A percentile compares a stretch with the other conserved stretches of the same genome.
These are phyloP conservation scores for Ormosia semicastrata DNA, from an alignment of 306 rosid species.

Conservation along the genomic window DNA sequence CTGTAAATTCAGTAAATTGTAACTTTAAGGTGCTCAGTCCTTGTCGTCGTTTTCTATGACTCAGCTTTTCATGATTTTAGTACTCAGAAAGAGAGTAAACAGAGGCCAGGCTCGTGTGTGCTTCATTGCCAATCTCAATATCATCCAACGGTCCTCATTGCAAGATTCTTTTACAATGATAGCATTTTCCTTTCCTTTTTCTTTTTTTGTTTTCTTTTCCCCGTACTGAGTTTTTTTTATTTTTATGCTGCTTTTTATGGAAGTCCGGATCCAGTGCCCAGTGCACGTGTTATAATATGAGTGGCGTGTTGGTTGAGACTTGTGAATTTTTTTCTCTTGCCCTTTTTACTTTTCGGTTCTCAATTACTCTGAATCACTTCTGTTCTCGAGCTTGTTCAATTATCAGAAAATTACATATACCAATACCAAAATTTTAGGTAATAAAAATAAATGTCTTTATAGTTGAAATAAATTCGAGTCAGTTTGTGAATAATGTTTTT, in stretches of 20 bases:
- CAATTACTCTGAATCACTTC: background rate
- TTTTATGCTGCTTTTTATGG: background rate
- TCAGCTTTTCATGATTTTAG: conserved; percentile 35
- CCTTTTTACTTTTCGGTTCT: background rate
- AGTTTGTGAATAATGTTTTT: too few species aligned
- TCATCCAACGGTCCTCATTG: conserved; percentile 26
- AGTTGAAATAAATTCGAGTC: too few species aligned
- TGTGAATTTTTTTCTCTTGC: background rate
- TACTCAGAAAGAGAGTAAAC: background rate
- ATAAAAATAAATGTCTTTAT: too few species aligned
- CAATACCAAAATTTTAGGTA: too few species aligned
- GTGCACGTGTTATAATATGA: conserved; percentile 26
- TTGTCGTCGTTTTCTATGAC: conserved; percentile 45
- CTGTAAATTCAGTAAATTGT: background rate
- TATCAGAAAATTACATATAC: background rate
- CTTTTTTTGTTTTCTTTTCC: too few species aligned
- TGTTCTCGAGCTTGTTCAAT: background rate
- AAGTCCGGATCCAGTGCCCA: background rate
- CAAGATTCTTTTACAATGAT: conserved; percentile 34
- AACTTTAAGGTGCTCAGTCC: background rate
- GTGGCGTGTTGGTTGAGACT: conserved; percentile 7
- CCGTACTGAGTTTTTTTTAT: background rate
- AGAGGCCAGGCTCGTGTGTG: conserved; percentile 33
- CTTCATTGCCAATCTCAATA: background rate
- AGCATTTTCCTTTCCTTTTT: background rate